Percentiles rank a stretch among this genome's conserved stretches.
phyloP scores from a whole-genome alignment of 176 grass and related monocot species.

The Raddia distichophylla region DNA sequence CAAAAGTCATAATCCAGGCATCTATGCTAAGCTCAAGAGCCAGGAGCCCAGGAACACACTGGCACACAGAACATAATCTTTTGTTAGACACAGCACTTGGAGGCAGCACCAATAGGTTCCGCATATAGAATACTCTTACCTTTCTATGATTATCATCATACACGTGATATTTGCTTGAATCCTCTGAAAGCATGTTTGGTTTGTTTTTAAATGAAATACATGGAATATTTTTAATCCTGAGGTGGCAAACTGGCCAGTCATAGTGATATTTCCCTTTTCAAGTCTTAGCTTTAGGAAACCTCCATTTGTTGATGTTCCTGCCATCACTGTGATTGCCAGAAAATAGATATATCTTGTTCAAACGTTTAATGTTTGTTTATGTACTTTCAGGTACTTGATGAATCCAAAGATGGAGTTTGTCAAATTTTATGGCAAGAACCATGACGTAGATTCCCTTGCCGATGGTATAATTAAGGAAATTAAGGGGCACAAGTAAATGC shows the following conservation, averaged over 20 bases:
- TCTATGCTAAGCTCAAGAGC: no score
- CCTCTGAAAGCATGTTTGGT: not conserved
- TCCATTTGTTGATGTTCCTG: not conserved
- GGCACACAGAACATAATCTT: no score
- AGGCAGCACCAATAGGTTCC: not conserved
- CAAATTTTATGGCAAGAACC: constrained; percentile 76
- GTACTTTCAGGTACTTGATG: constrained; percentile 65
- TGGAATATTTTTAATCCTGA: not conserved
- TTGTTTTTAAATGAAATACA: not conserved
- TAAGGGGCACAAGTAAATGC: constrained; percentile 47
- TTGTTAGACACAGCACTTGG: no score
- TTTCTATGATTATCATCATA: not conserved
- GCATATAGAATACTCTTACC: not conserved
- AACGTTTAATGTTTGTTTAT: not conserved
- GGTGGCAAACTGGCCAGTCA: not conserved
- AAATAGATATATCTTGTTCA: not conserved
- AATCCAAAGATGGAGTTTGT: constrained; percentile 66
- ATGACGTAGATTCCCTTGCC: constrained; percentile 58
- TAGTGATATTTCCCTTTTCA: no score
- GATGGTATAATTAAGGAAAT: constrained; percentile 66
- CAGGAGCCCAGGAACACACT: no score
- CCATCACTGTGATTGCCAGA: not conserved
- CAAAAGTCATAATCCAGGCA: not conserved
- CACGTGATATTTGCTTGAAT: not conserved
- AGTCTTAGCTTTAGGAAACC: not conserved